A percentile compares a stretch with the other conserved stretches of the same genome.
phyloP scores from a whole-genome alignment of 805 yeast species.

The Hanseniaspora pseudoguilliermondii region DNA sequence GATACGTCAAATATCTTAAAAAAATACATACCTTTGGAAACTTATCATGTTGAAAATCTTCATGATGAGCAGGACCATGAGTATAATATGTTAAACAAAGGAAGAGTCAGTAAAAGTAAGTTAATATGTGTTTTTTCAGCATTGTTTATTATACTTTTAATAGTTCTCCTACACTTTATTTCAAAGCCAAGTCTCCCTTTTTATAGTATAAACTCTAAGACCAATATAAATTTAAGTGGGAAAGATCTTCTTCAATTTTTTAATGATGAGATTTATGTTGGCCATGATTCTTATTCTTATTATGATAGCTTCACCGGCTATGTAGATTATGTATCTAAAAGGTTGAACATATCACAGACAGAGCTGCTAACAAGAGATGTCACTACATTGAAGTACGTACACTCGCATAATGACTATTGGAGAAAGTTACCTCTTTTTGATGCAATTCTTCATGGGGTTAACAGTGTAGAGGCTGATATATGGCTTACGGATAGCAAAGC shows the following conservation, averaged over 20 bases:
- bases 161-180: neutral
- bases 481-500: slow-evolving; percentile 33
- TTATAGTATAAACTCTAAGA: neutral
- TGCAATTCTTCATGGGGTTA: slow-evolving; percentile 40
- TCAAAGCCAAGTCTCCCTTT: neutral
- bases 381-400: slow-evolving; percentile 27
- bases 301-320: slow-evolving; percentile 4
- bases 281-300: neutral
- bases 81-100: neutral
- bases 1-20: neutral
- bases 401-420: slow-evolving; percentile 65
- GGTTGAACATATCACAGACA: slow-evolving; percentile 13
- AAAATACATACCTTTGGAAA: neutral
- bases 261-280: neutral
- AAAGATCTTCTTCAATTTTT: neutral
- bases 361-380: slow-evolving; percentile 22
- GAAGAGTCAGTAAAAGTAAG: neutral
- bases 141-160: neutral
- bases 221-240: neutral
- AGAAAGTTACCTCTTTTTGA: slow-evolving; percentile 44
- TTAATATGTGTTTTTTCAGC: neutral
- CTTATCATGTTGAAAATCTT: neutral
- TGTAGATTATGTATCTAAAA: neutral
- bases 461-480: slow-evolving; percentile 55
- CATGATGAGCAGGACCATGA: neutral